These are phyloP conservation scores for Pythium rishiriense DNA, from an alignment of 352 stramenopile species.

Conservation along the genomic window DNA sequence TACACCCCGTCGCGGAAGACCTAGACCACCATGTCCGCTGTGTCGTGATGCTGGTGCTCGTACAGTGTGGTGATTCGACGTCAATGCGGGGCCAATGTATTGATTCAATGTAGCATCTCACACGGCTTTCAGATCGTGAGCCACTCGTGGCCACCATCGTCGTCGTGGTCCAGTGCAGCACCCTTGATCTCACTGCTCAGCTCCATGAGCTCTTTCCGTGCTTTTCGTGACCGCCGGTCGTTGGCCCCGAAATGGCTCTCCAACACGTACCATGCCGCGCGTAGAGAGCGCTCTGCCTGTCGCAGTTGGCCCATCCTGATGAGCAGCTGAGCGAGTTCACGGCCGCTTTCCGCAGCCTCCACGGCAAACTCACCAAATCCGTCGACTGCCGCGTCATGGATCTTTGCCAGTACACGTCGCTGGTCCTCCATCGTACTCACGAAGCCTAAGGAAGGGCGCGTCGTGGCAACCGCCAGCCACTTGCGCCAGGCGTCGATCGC, in stretches of 20 bases:
- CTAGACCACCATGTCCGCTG: too few species aligned
- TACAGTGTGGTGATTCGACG: too few species aligned
- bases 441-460: not conserved
- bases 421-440: constrained; percentile 36
- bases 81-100: too few species aligned
- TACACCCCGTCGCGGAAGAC: too few species aligned
- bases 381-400: constrained; percentile 42
- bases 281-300: constrained; percentile 38
- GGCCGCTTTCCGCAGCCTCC: constrained; percentile 47
- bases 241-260: constrained; percentile 56
- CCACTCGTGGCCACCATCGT: constrained; percentile 46
- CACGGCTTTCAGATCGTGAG: constrained; percentile 28
- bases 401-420: constrained; percentile 40
- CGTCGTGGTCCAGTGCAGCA: constrained; percentile 23
- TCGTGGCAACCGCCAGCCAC: constrained; percentile 34
- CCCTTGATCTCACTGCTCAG: constrained; percentile 39
- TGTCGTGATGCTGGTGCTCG: too few species aligned
- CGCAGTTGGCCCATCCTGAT: constrained; percentile 43
- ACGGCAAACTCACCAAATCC: constrained; percentile 70
- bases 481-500: constrained; percentile 61
- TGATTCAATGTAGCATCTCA: too few species aligned
- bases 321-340: constrained; percentile 41
- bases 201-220: constrained; percentile 48
- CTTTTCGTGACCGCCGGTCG: constrained; percentile 45
- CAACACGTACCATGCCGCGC: constrained; percentile 44